Base-by-base conservation (phyloP, 2,329 filamentous ascomycete genomes). In the Alternaria longipes region DNA sequence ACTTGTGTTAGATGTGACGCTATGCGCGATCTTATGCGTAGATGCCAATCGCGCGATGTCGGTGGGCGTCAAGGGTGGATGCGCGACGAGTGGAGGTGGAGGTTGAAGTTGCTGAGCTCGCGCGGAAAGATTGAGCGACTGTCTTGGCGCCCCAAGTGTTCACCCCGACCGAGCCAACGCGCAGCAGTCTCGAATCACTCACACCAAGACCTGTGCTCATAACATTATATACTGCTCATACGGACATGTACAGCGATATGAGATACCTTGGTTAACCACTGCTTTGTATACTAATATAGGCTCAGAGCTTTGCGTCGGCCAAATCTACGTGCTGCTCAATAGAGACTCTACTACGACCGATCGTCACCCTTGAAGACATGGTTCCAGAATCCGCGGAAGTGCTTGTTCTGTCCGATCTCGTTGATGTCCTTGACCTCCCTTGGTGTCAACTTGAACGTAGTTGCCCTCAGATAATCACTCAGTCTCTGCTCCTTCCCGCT, bases 371-470 rank as follows among this genome's bases (percentile, higher is more conserved):
- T 82, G 74, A 87, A 89, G 59, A 81, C 81, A 16, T 83, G 65
- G 2, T 64, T 78, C 86, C 87, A 91, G 73, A 87, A 91, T 0
- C 78, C 84, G 32, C 89, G 83, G 69, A 80, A 87, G 74, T 91
- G 86, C 79, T 89, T 89, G 80, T 87, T 72, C 66, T 80, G 80
- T 1, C 89, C 89, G 36, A 84, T 69, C 66, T 84, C 81, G 52
- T 78, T 79, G 16, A 80, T 68, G 42, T 78, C 60, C 60, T 85
- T 78, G 24, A 89, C 80, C 74, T 90, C 87, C 45, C 80, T 80
- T 0, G 86, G 85, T 6, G 84, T 89, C 63, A 90, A 71, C 64
- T 84, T 84, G 75, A 90, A 89, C 1, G 83, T 84, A 65, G 85
- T 78, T 2, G 79, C 80, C 22, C 85, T 78, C 62, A 89, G 69